These are phyloP conservation scores for Xylariaceae sp. DNA, from an alignment of 2,329 filamentous ascomycete species.

Conservation along the genomic window DNA sequence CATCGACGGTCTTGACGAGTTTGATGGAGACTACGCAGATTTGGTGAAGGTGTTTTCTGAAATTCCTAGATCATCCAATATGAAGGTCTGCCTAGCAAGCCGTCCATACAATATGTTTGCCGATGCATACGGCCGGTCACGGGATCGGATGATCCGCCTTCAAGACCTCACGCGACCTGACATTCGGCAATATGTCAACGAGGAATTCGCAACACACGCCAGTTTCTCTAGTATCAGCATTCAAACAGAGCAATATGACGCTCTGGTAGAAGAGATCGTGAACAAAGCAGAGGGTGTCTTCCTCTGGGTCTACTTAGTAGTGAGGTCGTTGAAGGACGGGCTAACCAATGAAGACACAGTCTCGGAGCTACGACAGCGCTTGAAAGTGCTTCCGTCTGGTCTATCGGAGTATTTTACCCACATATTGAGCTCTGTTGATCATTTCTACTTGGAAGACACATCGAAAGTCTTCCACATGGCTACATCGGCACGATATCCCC, in stretches of 20 bases:
- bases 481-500: neutral
- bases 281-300: constrained; percentile 2
- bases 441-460: constrained; percentile 3
- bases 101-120: constrained; percentile 1
- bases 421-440: neutral
- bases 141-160: neutral
- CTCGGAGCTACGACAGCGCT: constrained; percentile 11
- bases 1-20: constrained; percentile 5
- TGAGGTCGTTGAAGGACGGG: neutral
- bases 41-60: neutral
- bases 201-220: neutral
- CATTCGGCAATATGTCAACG: neutral
- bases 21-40: constrained; percentile 1
- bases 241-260: neutral
- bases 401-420: constrained; percentile 2
- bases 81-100: neutral
- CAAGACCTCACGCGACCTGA: neutral
- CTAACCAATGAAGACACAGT: constrained; percentile 1
- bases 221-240: neutral
- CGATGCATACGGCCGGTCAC: neutral
- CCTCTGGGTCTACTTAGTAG: constrained; percentile 1
- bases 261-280: neutral
- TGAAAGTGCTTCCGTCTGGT: neutral
- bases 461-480: constrained; percentile 2
- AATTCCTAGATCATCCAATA: neutral